A percentile compares a stretch with the other conserved stretches of the same genome.
Conservation (phyloP, 2,329 filamentous ascomycete genomes). For the Ophiostoma sp. region DNA sequence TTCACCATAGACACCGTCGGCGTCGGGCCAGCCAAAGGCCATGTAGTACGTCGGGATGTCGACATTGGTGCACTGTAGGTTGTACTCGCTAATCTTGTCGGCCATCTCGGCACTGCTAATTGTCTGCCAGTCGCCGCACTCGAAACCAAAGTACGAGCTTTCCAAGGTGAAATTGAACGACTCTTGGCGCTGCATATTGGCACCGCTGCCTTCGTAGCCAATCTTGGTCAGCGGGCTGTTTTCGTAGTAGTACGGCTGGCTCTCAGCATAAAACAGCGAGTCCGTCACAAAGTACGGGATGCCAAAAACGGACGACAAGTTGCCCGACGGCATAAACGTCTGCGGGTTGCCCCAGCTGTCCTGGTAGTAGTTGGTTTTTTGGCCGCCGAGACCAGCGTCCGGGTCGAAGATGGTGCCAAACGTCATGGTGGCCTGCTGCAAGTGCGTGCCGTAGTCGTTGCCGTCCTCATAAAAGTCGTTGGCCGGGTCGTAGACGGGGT, state of each 20-base stretch:
- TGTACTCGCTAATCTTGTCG: conserved; percentile 1
- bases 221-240: neutral
- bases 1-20: neutral
- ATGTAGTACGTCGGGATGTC: neutral
- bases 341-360: neutral
- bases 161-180: conserved; percentile 24
- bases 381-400: neutral
- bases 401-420: neutral
- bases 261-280: neutral
- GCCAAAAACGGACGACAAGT: neutral
- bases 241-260: neutral
- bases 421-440: neutral
- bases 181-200: neutral
- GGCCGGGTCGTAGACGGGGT: neutral
- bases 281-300: neutral
- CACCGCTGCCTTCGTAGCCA: neutral
- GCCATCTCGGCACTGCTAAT: conserved; percentile 16
- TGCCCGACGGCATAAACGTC: neutral
- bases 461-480: neutral
- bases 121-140: conserved; percentile 25
- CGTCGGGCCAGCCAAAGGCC: neutral
- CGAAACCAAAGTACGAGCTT: conserved; percentile 27
- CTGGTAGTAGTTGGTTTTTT: neutral
- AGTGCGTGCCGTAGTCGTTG: neutral
- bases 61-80: neutral